A percentile compares a stretch with the other conserved stretches of the same genome.
Evolutionary conservation across 352 stramenopile species (phyloP).

Genomic region (Phytophthora capsici): DNA sequence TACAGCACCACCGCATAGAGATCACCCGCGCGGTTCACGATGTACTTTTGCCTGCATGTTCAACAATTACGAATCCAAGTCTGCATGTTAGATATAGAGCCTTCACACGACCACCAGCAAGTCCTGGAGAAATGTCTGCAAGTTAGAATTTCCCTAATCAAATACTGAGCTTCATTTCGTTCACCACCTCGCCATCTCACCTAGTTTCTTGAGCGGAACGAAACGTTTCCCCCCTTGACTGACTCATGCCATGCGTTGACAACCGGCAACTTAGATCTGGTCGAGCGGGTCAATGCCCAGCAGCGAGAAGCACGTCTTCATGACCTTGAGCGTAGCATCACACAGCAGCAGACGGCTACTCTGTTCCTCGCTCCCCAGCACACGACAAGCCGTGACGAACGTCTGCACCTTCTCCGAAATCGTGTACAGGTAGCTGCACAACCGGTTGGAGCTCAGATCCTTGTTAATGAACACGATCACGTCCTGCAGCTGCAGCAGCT

Average conservation of each 20-base stretch:
- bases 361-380: constrained; percentile 95
- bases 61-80: constrained; percentile 27
- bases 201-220: constrained; percentile 18
- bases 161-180: constrained; percentile 49
- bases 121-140: constrained; percentile 35
- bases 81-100: constrained; percentile 38
- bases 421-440: constrained; percentile 99
- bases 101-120: constrained; percentile 30
- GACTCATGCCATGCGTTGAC: constrained; percentile 2
- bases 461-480: constrained; percentile 94
- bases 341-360: constrained; percentile 97
- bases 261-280: constrained; percentile 87
- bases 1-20: constrained; percentile 51
- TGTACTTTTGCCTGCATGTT: constrained; percentile 41
- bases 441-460: constrained; percentile 96
- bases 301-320: constrained; percentile 94
- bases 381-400: constrained; percentile 98
- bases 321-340: constrained; percentile 94
- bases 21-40: constrained; percentile 10
- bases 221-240: constrained; percentile 14
- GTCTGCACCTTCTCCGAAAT: constrained; percentile 96
- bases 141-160: constrained; percentile 45
- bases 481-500: constrained; percentile 97
- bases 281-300: constrained; percentile 94
- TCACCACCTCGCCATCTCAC: constrained; percentile 15